Percentiles rank a stretch among this genome's conserved stretches.
These are phyloP conservation scores for Basipetospora chlamydospora DNA, from an alignment of 2,329 filamentous ascomycete species.

Conservation along the genomic window DNA sequence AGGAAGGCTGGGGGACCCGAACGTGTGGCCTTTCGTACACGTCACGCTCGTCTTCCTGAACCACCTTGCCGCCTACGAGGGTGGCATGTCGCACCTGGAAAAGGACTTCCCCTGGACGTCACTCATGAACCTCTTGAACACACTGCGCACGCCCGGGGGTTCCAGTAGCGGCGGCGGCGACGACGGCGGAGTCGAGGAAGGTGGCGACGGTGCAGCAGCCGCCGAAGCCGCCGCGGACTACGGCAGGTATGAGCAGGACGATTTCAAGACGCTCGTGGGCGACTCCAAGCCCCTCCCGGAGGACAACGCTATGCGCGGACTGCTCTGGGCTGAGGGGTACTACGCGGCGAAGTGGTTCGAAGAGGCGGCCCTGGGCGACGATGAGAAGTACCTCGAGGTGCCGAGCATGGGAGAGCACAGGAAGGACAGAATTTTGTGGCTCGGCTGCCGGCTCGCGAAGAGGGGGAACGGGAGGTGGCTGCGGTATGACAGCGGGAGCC, in stretches of 20 bases:
- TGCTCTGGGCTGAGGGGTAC: conserved; percentile 44
- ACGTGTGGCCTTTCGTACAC: conserved; percentile 48
- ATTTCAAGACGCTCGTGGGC: conserved; percentile 1
- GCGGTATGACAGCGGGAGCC: conserved; percentile 21
- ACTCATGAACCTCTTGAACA: conserved; percentile 26
- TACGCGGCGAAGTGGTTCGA: conserved; percentile 45
- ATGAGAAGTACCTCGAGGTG: conserved; percentile 49
- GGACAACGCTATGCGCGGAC: conserved; percentile 51
- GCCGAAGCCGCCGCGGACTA: no score
- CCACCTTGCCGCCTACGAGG: conserved; percentile 25
- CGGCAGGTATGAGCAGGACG: not conserved
- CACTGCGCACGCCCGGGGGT: conserved; percentile 11
- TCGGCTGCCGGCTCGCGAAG: conserved; percentile 33
- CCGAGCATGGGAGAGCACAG: conserved; percentile 43
- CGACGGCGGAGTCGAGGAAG: no score
- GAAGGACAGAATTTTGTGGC: conserved; percentile 43
- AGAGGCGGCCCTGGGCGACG: conserved; percentile 46
- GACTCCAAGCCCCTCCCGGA: conserved; percentile 44
- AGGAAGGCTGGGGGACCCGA: conserved; percentile 29
- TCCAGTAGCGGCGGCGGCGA: not conserved
- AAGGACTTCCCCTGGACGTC: conserved; percentile 36
- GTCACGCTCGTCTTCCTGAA: conserved; percentile 44
- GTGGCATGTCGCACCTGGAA: conserved; percentile 29
- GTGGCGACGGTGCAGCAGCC: no score
- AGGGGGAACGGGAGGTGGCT: conserved; percentile 24